Evolutionary conservation across 2,329 filamentous ascomycete genomes (phyloP), one percentile per base, ranked within the genome.

Genomic region (Pseudophaeomoniella oleicola): DNA sequence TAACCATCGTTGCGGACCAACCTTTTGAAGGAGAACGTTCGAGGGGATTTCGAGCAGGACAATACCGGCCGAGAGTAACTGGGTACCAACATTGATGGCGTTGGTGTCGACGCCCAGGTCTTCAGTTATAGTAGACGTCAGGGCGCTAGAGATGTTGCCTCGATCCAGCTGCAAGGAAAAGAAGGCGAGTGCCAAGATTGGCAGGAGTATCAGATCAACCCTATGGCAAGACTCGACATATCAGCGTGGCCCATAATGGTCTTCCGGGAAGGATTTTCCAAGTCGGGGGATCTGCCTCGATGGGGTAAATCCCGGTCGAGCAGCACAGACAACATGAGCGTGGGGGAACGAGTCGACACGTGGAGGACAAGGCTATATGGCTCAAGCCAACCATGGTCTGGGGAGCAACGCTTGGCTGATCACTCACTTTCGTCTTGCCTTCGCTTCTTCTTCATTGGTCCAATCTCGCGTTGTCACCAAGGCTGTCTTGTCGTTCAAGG

Each of bases 51-150:
- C 56, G 0, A 53, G 50, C 3, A 69, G 52, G 3, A 69, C 64
- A 31, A 70, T 69, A 12, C 64, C 65, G 1, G 66, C 54, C 0
- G 64, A 69, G 1, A 71, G 53, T 39, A 72, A 53, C 40, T 69
- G 65, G 16, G 66, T 60, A 3, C 67, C 68, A 19, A 72, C 65
- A 44, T 75, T 75, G 49, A 69, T 62, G 41, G 70, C 61, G 39
- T 70, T 62, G 4, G 67, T 66, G 3, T 58, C 59, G 41, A 72
- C 61, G 12, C 57, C 51, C 14, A 72, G 57, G 44, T 72, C 67
- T 15, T 58, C 47, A 32, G 68, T 61, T 44, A 72, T 66, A 3
- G 57, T 64, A 29, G 69, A 67, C 3, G 67, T 72, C 29, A 72
- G 44, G 3, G 68, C 68, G 19, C 67, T 69, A 37, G 62, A 63